These are phyloP conservation scores for Scenedesmus sp. DNA, from an alignment of 163 green algal species.

Conservation along the genomic window DNA sequence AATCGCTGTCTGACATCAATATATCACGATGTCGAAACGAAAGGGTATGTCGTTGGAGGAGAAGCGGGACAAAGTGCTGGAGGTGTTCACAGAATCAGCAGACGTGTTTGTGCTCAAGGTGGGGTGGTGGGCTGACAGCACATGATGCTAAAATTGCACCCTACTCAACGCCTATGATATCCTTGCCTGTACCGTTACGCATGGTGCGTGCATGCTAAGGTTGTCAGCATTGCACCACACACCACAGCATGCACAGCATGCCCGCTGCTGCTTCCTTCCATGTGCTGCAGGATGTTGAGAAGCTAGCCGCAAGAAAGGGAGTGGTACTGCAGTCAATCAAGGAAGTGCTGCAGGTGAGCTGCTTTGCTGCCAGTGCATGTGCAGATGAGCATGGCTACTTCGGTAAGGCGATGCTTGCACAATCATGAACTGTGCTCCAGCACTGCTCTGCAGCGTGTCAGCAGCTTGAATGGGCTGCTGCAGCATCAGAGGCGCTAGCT, in stretches of 20 bases:
- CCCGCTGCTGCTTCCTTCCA: neutral
- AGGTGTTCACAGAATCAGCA: constrained; percentile 88
- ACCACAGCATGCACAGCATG: neutral
- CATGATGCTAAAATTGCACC: neutral
- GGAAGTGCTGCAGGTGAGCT: constrained; percentile 84
- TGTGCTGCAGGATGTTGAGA: constrained; percentile 87
- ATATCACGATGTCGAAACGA: constrained; percentile 28
- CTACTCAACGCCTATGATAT: neutral
- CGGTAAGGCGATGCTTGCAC: neutral
- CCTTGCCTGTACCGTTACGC: neutral
- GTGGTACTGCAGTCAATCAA: constrained; percentile 91
- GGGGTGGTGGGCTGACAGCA: neutral
- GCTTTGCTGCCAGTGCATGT: neutral
- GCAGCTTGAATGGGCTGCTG: neutral
- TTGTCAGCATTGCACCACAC: neutral
- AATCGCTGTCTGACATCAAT: neutral
- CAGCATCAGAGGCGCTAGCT: neutral
- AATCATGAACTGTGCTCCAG: neutral
- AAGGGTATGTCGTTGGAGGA: constrained; percentile 51
- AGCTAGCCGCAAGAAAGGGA: constrained; percentile 84
- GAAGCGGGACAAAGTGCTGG: constrained; percentile 65
- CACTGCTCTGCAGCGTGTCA: neutral
- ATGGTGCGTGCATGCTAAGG: neutral
- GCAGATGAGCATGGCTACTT: neutral
- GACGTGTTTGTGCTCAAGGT: constrained; percentile 91